phyloP scores from a whole-genome alignment of 345 rosid genomes.

The Eutrema japonicum region DNA sequence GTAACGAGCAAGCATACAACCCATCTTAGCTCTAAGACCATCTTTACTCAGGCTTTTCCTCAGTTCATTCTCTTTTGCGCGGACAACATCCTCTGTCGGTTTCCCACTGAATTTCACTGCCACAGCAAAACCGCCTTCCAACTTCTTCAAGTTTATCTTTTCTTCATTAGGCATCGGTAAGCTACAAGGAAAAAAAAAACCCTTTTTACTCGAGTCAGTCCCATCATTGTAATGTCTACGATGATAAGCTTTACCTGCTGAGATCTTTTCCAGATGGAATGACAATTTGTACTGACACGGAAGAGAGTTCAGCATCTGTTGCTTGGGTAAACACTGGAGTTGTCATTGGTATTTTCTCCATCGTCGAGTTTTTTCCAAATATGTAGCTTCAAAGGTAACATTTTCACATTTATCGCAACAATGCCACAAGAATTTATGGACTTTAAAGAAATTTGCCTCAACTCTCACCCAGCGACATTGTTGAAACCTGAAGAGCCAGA shows the following conservation, averaged over 20 bases:
- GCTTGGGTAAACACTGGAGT: constrained; percentile 81
- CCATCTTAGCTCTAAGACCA: constrained; percentile 65
- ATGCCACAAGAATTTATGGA: not conserved
- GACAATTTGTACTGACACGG: constrained; percentile 77
- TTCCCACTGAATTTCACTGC: constrained; percentile 83
- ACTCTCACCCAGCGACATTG: constrained; percentile 70
- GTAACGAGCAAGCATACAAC: constrained; percentile 87
- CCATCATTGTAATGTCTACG: not conserved
- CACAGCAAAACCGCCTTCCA: constrained; percentile 79
- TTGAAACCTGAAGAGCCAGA: constrained; percentile 76
- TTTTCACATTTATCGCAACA: not conserved
- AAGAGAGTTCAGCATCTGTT: constrained; percentile 53
- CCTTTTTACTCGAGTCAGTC: not conserved
- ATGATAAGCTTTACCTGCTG: constrained; percentile 49
- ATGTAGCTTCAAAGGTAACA: constrained; percentile 56
- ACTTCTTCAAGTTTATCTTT: constrained; percentile 61
- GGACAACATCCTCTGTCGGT: constrained; percentile 67
- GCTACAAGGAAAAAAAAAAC: constrained; percentile 44
- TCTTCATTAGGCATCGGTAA: constrained; percentile 71
- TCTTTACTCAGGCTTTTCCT: constrained; percentile 58
- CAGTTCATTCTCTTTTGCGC: constrained; percentile 60
- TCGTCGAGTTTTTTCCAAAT: constrained; percentile 67
- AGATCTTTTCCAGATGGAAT: constrained; percentile 74
- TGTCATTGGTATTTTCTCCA: constrained; percentile 75
- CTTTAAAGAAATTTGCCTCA: not conserved